Base-by-base conservation (phyloP, 1,139 yeast species). In the Debaryomyces psychrophilus region DNA sequence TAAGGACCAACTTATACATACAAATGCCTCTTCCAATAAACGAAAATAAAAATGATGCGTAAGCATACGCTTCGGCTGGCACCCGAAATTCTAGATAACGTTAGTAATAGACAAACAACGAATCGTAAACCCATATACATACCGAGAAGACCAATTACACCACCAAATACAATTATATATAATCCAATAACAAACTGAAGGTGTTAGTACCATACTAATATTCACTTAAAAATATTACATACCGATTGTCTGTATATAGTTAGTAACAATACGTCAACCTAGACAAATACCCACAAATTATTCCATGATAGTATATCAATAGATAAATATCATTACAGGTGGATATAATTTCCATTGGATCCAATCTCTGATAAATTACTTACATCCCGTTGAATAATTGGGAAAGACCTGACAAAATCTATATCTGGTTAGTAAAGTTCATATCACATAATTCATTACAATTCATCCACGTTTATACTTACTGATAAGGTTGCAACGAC, bases 21-120 rank as follows among this genome's bases (percentile, higher is more conserved):
- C 82, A 81, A 11, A 83, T 61, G 17, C 96, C 97, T 58, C 97
- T 79, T 4, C 97, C 97, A 14, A 87, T 67, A 60, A 90, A 90
- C 12, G 95, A 87, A 63, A 87, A 87, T 55, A 87, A 71, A 59
- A 90, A 90, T 2, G 95, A 87, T 15, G 87, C 93, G 61, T 84
- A 89, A 11, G 81, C 77, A 55, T 82, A 77, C 8, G 90, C 80
- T 54, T 82, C 81, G 2, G 88, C 79, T 4, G 89, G 89, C 42
- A 83, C 81, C 54, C 77, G 71, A 60, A 85, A 84, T 60, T 86
- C 92, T 64, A 47, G 15, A 18, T 15, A 15, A 31, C 5, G 61
- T 56, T 58, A 57, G 57, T 55, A 50, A 15, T n/a, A 12, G 27
- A n/a, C 17, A 22, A 26, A n/a, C 27, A n/a, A 26, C 31, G 9